phyloP scores from a whole-genome alignment of 116 monocot genomes.

The Zostera marina region DNA sequence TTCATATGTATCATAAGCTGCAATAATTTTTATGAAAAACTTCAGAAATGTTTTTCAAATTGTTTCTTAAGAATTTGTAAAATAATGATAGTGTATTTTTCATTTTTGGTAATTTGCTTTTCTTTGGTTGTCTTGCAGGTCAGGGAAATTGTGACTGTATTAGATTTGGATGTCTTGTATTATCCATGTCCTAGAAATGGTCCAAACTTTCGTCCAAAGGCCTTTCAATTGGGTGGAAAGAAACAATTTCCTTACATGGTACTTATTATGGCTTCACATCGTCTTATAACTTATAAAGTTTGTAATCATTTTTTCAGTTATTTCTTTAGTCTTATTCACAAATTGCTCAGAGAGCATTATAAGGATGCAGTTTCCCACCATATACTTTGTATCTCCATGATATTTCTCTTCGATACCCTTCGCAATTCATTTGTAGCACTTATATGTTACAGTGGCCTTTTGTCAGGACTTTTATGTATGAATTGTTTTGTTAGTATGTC shows the following conservation, averaged over 20 bases:
- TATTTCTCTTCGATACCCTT: no score
- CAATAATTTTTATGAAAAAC: not conserved
- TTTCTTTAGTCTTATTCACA: no score
- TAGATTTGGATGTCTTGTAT: conserved; percentile 90
- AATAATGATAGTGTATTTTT: not conserved
- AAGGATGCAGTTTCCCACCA: no score
- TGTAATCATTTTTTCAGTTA: not conserved
- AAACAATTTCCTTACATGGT: conserved; percentile 94
- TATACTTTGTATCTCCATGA: no score
- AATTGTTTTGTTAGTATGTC: not conserved
- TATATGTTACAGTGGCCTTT: no score
- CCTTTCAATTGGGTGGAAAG: conserved; percentile 80
- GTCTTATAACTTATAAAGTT: not conserved
- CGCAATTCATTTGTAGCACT: no score
- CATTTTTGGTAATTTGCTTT: not conserved
- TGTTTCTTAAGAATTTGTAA: not conserved
- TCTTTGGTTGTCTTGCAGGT: conserved; percentile 33
- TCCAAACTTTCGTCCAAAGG: conserved; percentile 84
- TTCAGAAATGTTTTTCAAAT: not conserved
- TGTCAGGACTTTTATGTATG: no score
- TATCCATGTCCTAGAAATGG: conserved; percentile 95
- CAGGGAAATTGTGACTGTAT: conserved; percentile 64
- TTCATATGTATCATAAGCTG: not conserved
- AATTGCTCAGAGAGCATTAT: no score
- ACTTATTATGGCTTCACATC: not conserved